A percentile compares a stretch with the other conserved stretches of the same genome.
phyloP scores from a whole-genome alignment of 1,139 yeast species.

The Debaryomycetaceae sp. region DNA sequence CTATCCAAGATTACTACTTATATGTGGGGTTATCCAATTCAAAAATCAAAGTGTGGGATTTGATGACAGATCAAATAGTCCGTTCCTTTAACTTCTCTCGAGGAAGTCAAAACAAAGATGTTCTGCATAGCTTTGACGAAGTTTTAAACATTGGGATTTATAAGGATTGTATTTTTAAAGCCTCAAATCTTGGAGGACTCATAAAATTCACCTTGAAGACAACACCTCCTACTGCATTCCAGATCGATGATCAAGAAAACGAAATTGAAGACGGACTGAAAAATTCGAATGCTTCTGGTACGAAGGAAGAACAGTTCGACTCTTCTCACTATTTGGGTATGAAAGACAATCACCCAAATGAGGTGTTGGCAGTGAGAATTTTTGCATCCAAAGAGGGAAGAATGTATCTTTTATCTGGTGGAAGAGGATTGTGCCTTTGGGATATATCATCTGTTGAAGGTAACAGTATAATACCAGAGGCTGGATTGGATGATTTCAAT shows the following conservation, averaged over 20 bases:
- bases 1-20: conserved; percentile 58
- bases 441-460: conserved; percentile 25
- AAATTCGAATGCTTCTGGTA: conserved; percentile 12
- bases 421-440: conserved; percentile 36
- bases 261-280: conserved; percentile 9
- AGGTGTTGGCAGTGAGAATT: conserved; percentile 27
- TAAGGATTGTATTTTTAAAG: conserved; percentile 52
- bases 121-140: conserved; percentile 25
- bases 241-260: conserved; percentile 6
- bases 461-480: neutral
- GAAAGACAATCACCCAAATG: conserved; percentile 5
- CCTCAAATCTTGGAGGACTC: conserved; percentile 51
- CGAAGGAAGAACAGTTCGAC: conserved; percentile 10
- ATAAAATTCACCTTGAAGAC: conserved; percentile 47
- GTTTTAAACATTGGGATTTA: conserved; percentile 44
- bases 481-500: neutral
- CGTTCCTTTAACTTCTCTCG: conserved; percentile 48
- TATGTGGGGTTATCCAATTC: conserved; percentile 81
- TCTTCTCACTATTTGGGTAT: conserved; percentile 11
- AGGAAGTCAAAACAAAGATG: neutral
- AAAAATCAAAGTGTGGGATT: conserved; percentile 75
- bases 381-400: conserved; percentile 18
- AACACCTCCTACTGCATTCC: conserved; percentile 2
- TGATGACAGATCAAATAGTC: conserved; percentile 71
- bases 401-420: conserved; percentile 37